Conservation (phyloP, 257 asterid species). For the Knoxia roxburghii region DNA sequence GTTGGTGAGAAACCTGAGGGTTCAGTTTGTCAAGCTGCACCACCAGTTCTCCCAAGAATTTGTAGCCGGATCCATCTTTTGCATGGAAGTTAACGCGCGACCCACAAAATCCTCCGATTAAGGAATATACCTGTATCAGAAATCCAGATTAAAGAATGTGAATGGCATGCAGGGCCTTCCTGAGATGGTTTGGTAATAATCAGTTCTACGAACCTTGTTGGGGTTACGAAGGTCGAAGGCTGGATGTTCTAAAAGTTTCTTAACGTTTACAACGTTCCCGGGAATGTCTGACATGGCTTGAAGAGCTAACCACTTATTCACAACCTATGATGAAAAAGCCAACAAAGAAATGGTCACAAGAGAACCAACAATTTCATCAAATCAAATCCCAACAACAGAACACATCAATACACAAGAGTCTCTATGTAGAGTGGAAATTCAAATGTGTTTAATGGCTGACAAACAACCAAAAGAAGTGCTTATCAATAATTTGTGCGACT, state of each 20-base stretch:
- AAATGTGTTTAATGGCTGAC: neutral
- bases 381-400: too few species aligned
- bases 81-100: constrained; percentile 68
- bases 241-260: constrained; percentile 59
- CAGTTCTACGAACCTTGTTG: constrained; percentile 51
- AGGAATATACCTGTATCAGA: constrained; percentile 52
- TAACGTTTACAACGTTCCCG: constrained; percentile 73
- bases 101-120: constrained; percentile 71
- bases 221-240: constrained; percentile 82
- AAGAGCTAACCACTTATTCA: constrained; percentile 67
- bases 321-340: constrained; percentile 38
- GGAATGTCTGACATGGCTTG: constrained; percentile 71
- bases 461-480: neutral
- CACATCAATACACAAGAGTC: neutral
- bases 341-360: neutral
- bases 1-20: constrained; percentile 50
- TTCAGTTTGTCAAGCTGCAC: constrained; percentile 77
- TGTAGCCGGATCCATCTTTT: constrained; percentile 76
- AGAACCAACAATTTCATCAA: too few species aligned
- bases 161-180: neutral
- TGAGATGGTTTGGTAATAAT: neutral
- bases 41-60: constrained; percentile 65
- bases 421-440: neutral
- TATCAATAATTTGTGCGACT: neutral
- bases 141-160: neutral